A percentile compares a stretch with the other conserved stretches of the same genome.
Evolutionary conservation across 768 basidiomycete species (phyloP).

Genomic region (Boletus eberwhitei): DNA sequence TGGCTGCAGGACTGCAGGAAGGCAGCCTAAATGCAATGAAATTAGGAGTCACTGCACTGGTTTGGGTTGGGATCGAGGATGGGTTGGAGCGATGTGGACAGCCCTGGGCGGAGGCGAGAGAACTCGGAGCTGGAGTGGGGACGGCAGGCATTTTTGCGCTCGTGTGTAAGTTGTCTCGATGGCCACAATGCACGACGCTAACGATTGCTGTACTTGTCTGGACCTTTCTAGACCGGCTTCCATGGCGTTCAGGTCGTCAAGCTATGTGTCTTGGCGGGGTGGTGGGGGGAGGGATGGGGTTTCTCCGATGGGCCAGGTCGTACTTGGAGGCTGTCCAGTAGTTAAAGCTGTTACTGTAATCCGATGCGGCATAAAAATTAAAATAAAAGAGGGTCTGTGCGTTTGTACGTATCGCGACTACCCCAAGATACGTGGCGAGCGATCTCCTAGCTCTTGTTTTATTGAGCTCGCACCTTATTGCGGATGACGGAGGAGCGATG

Average conservation of each 20-base stretch:
- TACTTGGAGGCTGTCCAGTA: slow-evolving; percentile 26
- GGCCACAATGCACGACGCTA: neutral
- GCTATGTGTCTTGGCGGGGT: slow-evolving; percentile 53
- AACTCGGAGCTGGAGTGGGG: slow-evolving; percentile 62
- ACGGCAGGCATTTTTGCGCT: slow-evolving; percentile 57
- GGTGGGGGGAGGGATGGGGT: slow-evolving; percentile 52
- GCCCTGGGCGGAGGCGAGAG: slow-evolving; percentile 42
- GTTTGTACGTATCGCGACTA: slow-evolving; percentile 2
- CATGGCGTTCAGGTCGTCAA: slow-evolving; percentile 46
- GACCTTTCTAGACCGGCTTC: slow-evolving; percentile 50
- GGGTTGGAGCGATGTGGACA: slow-evolving; percentile 35
- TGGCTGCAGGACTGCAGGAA: slow-evolving; percentile 67
- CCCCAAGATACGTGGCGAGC: neutral
- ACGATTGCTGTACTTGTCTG: neutral
- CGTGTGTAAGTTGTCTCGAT: slow-evolving; percentile 42
- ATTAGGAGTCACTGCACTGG: slow-evolving; percentile 45
- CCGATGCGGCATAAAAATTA: neutral
- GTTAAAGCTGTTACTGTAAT: neutral
- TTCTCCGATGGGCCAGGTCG: slow-evolving; percentile 39
- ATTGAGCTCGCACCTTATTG: neutral
- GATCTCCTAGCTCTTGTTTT: slow-evolving; percentile 1
- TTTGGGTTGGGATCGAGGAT: slow-evolving; percentile 51
- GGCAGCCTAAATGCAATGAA: slow-evolving; percentile 56
- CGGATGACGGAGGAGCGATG: slow-evolving; percentile 13
- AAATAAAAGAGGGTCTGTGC: slow-evolving; percentile 10